These are phyloP conservation scores for Colletotrichum ledebouriae DNA, from an alignment of 2,329 filamentous ascomycete genomes.

Conservation along the genomic window DNA sequence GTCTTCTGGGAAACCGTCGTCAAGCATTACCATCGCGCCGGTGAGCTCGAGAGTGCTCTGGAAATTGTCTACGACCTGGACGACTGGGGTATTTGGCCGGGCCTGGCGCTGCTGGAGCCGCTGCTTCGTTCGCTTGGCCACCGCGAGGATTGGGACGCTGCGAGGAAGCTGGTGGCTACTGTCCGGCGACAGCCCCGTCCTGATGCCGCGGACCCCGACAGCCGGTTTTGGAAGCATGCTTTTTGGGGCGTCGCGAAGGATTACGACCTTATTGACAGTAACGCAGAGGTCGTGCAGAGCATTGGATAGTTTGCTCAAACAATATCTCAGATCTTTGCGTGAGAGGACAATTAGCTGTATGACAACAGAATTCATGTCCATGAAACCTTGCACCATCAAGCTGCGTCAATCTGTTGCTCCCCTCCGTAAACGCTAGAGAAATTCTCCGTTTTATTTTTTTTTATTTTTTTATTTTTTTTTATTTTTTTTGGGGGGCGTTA, in stretches of 20 bases:
- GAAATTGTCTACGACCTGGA: conserved; percentile 61
- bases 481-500: too few species aligned
- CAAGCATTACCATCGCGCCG: conserved; percentile 36
- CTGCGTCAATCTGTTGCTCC: too few species aligned
- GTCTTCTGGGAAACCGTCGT: conserved; percentile 45
- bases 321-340: too few species aligned
- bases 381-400: too few species aligned
- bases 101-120: conserved; percentile 39
- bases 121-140: conserved; percentile 37
- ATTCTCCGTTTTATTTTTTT: too few species aligned
- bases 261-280: conserved; percentile 53
- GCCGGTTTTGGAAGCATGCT: conserved; percentile 61
- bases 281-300: background rate
- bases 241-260: conserved; percentile 64
- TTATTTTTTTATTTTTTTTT: too few species aligned
- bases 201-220: conserved; percentile 28
- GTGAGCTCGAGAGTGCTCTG: conserved; percentile 38
- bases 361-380: background rate
- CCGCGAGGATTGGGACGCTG: conserved; percentile 46
- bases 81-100: conserved; percentile 48
- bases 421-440: too few species aligned
- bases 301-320: background rate
- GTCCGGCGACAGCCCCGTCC: conserved; percentile 34
- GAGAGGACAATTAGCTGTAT: background rate
- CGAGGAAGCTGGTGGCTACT: conserved; percentile 52